These are phyloP conservation scores for Aspergillus sclerotialis DNA, from an alignment of 2,329 filamentous ascomycete genomes.

Conservation along the genomic window DNA sequence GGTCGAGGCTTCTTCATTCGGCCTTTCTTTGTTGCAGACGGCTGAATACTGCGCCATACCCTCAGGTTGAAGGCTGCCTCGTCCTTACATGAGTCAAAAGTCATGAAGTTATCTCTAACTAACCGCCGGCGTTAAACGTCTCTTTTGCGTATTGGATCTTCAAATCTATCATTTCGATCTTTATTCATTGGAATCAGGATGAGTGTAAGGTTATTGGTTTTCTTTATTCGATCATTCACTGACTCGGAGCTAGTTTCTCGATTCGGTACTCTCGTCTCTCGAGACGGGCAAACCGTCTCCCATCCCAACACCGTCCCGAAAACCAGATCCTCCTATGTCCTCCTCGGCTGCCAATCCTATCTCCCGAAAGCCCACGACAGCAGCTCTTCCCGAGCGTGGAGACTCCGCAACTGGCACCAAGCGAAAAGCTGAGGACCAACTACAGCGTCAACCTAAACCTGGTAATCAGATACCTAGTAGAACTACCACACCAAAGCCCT, in stretches of 20 bases:
- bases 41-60: neutral
- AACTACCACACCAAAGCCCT: slow-evolving; percentile 11
- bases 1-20: neutral
- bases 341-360: slow-evolving; percentile 16
- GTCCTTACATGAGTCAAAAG: no score
- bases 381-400: slow-evolving; percentile 11
- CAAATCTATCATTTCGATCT: neutral
- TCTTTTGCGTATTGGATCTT: slow-evolving; percentile 9
- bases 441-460: slow-evolving; percentile 23
- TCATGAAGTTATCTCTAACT: slow-evolving; percentile 33
- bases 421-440: slow-evolving; percentile 38
- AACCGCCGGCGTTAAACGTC: slow-evolving; percentile 32
- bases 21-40: neutral
- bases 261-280: slow-evolving; percentile 46
- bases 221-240: slow-evolving; percentile 8
- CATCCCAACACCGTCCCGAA: slow-evolving; percentile 16
- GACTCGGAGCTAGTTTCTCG: slow-evolving; percentile 37
- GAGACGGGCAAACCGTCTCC: slow-evolving; percentile 34
- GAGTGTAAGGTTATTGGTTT: slow-evolving; percentile 27
- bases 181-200: slow-evolving; percentile 15
- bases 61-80: slow-evolving; percentile 6
- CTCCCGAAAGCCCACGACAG: slow-evolving; percentile 13
- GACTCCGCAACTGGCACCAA: slow-evolving; percentile 24
- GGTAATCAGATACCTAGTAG: slow-evolving; percentile 13
- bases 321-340: slow-evolving; percentile 17